Conservation (phyloP, 2,329 filamentous ascomycete genomes). For the Fusarium brevicatenulatum region DNA sequence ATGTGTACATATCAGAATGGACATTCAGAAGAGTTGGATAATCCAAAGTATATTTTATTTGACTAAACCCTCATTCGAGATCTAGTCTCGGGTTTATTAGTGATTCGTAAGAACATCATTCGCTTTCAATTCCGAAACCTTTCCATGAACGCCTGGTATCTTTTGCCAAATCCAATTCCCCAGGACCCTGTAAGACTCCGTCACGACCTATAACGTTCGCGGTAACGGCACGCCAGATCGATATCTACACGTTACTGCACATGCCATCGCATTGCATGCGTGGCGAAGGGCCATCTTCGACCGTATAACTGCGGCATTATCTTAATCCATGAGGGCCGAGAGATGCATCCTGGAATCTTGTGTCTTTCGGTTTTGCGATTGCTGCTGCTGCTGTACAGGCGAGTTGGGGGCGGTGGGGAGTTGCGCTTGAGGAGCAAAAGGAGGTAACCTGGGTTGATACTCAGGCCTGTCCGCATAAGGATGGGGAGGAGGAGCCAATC, state of each 20-base stretch:
- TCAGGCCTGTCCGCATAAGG: conserved; percentile 15
- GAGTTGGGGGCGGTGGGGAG: conserved; percentile 45
- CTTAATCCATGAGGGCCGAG: conserved; percentile 36
- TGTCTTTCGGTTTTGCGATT: conserved; percentile 21
- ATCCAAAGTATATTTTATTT: neutral
- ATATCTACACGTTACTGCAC: neutral
- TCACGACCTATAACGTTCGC: neutral
- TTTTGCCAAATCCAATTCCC: conserved; percentile 13
- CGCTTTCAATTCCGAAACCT: neutral
- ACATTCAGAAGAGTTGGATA: neutral
- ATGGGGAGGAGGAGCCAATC: conserved; percentile 17
- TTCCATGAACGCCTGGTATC: conserved; percentile 31
- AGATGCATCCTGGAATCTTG: conserved; percentile 43
- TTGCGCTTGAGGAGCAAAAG: conserved; percentile 32
- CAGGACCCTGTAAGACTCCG: neutral
- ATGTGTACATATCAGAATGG: neutral
- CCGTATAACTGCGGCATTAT: neutral
- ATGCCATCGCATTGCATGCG: neutral
- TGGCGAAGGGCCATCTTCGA: neutral
- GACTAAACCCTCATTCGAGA: neutral
- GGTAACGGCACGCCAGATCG: neutral
- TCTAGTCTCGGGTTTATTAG: neutral
- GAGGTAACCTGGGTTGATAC: conserved; percentile 26
- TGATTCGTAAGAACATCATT: neutral
- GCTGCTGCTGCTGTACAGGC: conserved; percentile 36